Evolutionary conservation across 2,329 filamentous ascomycete genomes (phyloP), one percentile per base, ranked within the genome.

Genomic region (Calycina herbarum): DNA sequence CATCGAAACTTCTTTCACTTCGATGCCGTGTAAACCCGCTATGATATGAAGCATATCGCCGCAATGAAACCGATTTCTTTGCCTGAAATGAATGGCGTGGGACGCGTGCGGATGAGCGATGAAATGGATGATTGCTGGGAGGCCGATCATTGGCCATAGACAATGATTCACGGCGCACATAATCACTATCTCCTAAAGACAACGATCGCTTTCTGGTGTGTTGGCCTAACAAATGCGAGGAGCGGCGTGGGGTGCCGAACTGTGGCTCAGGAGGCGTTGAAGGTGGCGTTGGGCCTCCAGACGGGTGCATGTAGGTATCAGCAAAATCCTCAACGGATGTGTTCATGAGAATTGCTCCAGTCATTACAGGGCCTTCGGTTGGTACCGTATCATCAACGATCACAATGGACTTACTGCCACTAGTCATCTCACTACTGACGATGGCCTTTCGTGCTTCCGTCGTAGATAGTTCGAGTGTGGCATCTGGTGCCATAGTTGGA

Each of bases 351-450:
- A 75, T 60, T 4, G 71, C 74, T 17, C 73, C 84, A 8, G 83
- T 81, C 83, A 87, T 85, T 10, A 79, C 70, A 0, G 82, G 78
- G n/a, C 82, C 76, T 8, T 85, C 79, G 5, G 80, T 78, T 0
- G 82, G 79, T 17, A 83, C 71, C 0, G 88, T 89, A 61, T 75
- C 74, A 54, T 77, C 74, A 42, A 96, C 87, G 73, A 97, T 96
- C 64, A 97, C 84, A 70, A 97, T 96, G 0, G 93, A 96, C 74
- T 94, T 90, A 81, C 92, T 96, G n/a, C 92, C 91, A 11, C 83
- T 83, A 0, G 93, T 95, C 57, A 76, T 69, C 42, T 72, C 70
- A 33, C 73, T 75, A 31, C 17, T 33, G 11, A 67, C 58, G 24
- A 67, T 65, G 31, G 61, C 67, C 65, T 69, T 64, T 24, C 62